Evolutionary conservation across 495 filamentous ascomycete species (phyloP).

Genomic region (Chaetomium tenue): DNA sequence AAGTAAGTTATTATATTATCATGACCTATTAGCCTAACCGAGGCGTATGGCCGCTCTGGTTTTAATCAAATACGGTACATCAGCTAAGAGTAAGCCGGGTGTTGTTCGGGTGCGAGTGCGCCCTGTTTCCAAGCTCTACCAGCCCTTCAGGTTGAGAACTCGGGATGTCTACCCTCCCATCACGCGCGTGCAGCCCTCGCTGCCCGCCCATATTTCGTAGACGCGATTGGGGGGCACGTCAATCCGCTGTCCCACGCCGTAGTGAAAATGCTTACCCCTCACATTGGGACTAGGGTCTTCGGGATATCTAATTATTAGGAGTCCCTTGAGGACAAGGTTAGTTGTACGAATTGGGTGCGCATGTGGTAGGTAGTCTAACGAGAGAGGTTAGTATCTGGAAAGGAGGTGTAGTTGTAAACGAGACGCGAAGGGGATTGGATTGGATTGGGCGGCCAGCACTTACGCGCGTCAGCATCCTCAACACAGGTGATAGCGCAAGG

Average conservation of each 20-base stretch:
- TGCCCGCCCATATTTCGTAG: slow-evolving; percentile 85
- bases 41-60: neutral
- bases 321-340: slow-evolving; percentile 70
- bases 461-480: slow-evolving; percentile 63
- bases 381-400: neutral
- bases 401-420: no score
- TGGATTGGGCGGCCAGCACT: neutral
- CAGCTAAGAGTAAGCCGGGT: no score
- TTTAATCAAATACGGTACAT: neutral
- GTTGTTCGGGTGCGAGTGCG: neutral
- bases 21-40: neutral
- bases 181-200: slow-evolving; percentile 77
- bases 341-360: slow-evolving; percentile 68
- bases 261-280: slow-evolving; percentile 61
- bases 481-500: slow-evolving; percentile 75
- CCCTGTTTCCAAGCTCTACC: neutral
- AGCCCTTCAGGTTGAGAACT: no score
- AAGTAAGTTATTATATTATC: neutral
- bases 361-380: slow-evolving; percentile 68
- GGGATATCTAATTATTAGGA: slow-evolving; percentile 71
- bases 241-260: slow-evolving; percentile 64
- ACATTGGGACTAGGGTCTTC: slow-evolving; percentile 48
- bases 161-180: slow-evolving; percentile 62
- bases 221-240: slow-evolving; percentile 69
- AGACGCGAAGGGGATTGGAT: slow-evolving; percentile 58